A percentile compares a stretch with the other conserved stretches of the same genome.
Evolutionary conservation across 2,329 filamentous ascomycete genomes (phyloP).

Genomic region (Pseudopyrenochaeta lycopersici): DNA sequence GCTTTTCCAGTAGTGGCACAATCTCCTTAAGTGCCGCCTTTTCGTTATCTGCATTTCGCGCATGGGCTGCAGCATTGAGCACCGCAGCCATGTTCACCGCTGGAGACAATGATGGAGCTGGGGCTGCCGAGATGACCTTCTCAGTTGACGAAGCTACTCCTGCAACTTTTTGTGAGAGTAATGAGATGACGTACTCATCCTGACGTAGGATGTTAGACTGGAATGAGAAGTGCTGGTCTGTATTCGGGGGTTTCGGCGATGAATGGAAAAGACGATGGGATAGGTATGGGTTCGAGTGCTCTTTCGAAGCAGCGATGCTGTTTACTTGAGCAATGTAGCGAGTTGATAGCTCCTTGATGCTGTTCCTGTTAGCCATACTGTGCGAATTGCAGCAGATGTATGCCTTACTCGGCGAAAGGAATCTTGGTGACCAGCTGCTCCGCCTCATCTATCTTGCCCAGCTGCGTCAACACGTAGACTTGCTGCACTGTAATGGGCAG

Average conservation of each 20-base stretch:
- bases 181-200: conserved; percentile 71
- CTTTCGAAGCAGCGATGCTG: conserved; percentile 58
- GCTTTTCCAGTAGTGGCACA: conserved; percentile 73
- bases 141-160: conserved; percentile 69
- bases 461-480: conserved; percentile 72
- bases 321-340: conserved; percentile 75
- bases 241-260: conserved; percentile 61
- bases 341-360: conserved; percentile 73
- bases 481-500: conserved; percentile 80
- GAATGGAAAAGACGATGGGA: conserved; percentile 69
- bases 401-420: conserved; percentile 66
- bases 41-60: conserved; percentile 66
- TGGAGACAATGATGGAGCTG: conserved; percentile 57
- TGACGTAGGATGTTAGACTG: conserved; percentile 69
- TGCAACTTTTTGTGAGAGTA: conserved; percentile 72
- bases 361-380: conserved; percentile 43
- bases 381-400: not conserved
- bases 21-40: conserved; percentile 76
- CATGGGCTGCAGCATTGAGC: conserved; percentile 78
- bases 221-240: conserved; percentile 75
- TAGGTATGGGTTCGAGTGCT: conserved; percentile 71
- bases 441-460: conserved; percentile 74
- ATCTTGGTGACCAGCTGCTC: conserved; percentile 69
- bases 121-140: conserved; percentile 58
- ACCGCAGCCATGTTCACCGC: conserved; percentile 66